Conservation (phyloP, 441 rosid genomes). For the Capsella rubella region DNA sequence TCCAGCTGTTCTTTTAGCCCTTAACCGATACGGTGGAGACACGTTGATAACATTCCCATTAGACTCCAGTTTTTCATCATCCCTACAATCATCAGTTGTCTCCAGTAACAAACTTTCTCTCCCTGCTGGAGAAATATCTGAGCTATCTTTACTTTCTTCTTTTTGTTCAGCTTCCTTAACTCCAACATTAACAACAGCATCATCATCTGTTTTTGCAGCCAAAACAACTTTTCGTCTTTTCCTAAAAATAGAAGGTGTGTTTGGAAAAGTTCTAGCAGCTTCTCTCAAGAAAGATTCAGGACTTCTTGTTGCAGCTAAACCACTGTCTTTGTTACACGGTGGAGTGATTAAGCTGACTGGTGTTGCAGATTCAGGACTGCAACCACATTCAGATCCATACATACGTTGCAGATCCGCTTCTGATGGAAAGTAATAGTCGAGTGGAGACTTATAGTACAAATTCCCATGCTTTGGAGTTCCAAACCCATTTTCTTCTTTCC, state of each 20-base stretch:
- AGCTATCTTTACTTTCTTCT: conserved; percentile 44
- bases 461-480: conserved; percentile 61
- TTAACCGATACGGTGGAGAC: conserved; percentile 88
- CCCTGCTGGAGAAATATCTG: conserved; percentile 40
- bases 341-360: conserved; percentile 83
- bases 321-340: conserved; percentile 53
- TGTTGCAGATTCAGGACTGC: conserved; percentile 56
- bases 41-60: conserved; percentile 59
- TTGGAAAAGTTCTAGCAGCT: conserved; percentile 83
- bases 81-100: conserved; percentile 46
- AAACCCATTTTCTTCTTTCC: conserved; percentile 43
- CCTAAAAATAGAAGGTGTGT: conserved; percentile 90
- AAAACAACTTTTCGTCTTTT: conserved; percentile 60
- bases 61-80: conserved; percentile 37
- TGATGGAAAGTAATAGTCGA: conserved; percentile 49
- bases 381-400: conserved; percentile 47
- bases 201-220: conserved; percentile 43
- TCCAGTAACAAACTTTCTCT: conserved; percentile 40
- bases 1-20: conserved; percentile 77
- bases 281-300: conserved; percentile 83
- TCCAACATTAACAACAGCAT: conserved; percentile 19
- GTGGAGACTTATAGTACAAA: conserved; percentile 40
- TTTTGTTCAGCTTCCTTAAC: conserved; percentile 40
- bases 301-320: conserved; percentile 52
- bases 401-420: conserved; percentile 50